phyloP scores from a whole-genome alignment of 495 filamentous ascomycete genomes.

The Hypomontagnella monticulosa region DNA sequence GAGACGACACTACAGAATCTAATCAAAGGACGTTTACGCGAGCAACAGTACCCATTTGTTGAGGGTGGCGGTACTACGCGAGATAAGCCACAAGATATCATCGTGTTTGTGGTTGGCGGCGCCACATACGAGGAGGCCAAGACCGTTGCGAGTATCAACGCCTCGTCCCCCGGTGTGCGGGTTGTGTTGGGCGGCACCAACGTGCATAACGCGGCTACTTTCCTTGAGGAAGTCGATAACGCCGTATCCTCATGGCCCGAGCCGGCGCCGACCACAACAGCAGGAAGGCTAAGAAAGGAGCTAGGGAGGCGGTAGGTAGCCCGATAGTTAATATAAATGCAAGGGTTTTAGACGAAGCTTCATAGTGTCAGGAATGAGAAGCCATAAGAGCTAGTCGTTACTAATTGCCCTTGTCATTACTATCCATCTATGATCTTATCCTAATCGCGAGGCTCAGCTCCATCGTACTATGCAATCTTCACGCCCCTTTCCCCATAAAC shows the following conservation, averaged over 20 bases:
- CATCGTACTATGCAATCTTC: too few species aligned
- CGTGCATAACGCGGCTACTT: conserved; percentile 85
- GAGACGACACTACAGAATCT: conserved; percentile 89
- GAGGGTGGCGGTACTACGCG: conserved; percentile 83
- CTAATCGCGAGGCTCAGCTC: too few species aligned
- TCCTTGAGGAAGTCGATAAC: conserved; percentile 87
- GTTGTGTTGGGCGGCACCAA: conserved; percentile 88
- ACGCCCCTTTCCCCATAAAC: too few species aligned
- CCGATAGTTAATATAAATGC: neutral
- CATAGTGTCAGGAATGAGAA: too few species aligned
- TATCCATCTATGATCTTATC: too few species aligned
- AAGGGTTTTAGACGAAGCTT: too few species aligned
- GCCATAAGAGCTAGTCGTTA: too few species aligned
- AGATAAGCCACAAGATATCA: conserved; percentile 96
- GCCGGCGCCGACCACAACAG: conserved; percentile 70
- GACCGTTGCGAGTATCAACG: conserved; percentile 91
- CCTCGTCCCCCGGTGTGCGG: conserved; percentile 84
- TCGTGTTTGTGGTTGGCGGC: conserved; percentile 93
- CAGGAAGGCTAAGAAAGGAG: conserved; percentile 76
- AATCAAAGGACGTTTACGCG: conserved; percentile 86
- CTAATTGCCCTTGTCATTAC: too few species aligned
- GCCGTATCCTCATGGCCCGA: conserved; percentile 84
- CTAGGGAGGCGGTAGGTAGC: conserved; percentile 56
- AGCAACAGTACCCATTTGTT: conserved; percentile 89
- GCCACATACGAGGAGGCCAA: conserved; percentile 97